These are phyloP conservation scores for Paracamarosporium sp. DNA, from an alignment of 2,329 filamentous ascomycete genomes.

Conservation along the genomic window DNA sequence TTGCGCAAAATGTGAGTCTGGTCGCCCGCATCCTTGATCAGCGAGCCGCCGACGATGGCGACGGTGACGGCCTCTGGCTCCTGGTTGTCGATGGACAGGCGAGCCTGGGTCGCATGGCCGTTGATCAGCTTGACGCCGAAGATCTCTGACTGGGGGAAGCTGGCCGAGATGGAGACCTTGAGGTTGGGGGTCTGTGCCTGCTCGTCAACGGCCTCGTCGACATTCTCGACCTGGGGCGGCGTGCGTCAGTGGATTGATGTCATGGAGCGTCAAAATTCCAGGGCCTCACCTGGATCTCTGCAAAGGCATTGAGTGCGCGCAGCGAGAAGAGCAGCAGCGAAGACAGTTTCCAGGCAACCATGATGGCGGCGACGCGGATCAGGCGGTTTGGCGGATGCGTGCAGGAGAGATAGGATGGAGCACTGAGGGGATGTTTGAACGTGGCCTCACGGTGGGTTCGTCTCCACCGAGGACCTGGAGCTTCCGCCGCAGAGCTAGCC, in stretches of 20 bases:
- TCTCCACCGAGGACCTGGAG: neutral
- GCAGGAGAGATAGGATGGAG: conserved; percentile 21
- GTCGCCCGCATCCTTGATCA: conserved; percentile 66
- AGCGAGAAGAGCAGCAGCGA: conserved; percentile 75
- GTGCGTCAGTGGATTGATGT: conserved; percentile 39
- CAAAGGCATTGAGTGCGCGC: conserved; percentile 69
- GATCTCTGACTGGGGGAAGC: conserved; percentile 74
- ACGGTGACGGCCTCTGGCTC: conserved; percentile 79
- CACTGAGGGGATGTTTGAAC: conserved; percentile 6
- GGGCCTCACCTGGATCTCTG: conserved; percentile 65
- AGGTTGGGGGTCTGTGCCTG: conserved; percentile 68
- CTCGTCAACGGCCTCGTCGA: conserved; percentile 63
- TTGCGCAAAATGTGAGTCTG: conserved; percentile 75
- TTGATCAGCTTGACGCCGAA: conserved; percentile 97
- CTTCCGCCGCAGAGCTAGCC: neutral
- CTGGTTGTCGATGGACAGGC: conserved; percentile 84
- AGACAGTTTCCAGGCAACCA: conserved; percentile 77
- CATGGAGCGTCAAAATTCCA: conserved; percentile 34
- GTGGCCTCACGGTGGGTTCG: conserved; percentile 10
- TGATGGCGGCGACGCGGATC: conserved; percentile 48
- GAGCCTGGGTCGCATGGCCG: conserved; percentile 80
- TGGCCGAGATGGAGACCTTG: conserved; percentile 62
- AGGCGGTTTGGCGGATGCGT: neutral
- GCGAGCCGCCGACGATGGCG: conserved; percentile 76
- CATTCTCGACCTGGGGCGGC: conserved; percentile 31